These are phyloP conservation scores for Fusarium coffeatum DNA, from an alignment of 2,329 filamentous ascomycete species.

Conservation along the genomic window DNA sequence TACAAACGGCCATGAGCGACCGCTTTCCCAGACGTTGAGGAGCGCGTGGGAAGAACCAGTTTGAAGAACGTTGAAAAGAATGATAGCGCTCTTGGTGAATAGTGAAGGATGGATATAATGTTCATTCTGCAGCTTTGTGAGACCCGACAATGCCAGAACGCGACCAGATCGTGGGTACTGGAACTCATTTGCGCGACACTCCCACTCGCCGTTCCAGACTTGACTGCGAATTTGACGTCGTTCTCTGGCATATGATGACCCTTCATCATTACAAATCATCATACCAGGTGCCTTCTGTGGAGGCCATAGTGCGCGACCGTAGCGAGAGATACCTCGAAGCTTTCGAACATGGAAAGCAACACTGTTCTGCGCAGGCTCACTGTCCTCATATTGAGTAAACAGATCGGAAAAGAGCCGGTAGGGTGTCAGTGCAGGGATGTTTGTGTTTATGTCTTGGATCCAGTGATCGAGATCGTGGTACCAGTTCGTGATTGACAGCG, in stretches of 20 bases:
- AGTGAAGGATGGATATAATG: conserved; percentile 45
- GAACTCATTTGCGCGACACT: conserved; percentile 38
- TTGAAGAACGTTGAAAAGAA: conserved; percentile 51
- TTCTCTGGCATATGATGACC: conserved; percentile 29
- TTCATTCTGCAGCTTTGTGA: conserved; percentile 39
- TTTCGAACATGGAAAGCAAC: conserved; percentile 48
- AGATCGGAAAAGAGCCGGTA: conserved; percentile 51
- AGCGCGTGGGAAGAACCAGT: conserved; percentile 49
- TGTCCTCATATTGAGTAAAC: conserved; percentile 47
- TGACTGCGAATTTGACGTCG: conserved; percentile 39
- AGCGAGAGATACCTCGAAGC: conserved; percentile 52
- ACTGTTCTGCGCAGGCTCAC: conserved; percentile 45
- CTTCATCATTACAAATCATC: conserved; percentile 50
- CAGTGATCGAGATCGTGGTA: conserved; percentile 50
- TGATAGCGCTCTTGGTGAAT: conserved; percentile 49
- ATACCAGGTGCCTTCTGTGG: conserved; percentile 49
- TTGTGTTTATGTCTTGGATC: conserved; percentile 38
- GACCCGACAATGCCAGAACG: conserved; percentile 44
- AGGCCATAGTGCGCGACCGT: conserved; percentile 50
- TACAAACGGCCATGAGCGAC: conserved; percentile 54
- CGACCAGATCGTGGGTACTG: conserved; percentile 49
- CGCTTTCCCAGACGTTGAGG: conserved; percentile 52
- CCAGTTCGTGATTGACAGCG: conserved; percentile 49
- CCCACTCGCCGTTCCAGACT: conserved; percentile 50
- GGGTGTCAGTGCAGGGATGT: conserved; percentile 41